Evolutionary conservation across 129 eudicot genomes (phyloP).

Genomic region (Tanacetum coccineum): DNA sequence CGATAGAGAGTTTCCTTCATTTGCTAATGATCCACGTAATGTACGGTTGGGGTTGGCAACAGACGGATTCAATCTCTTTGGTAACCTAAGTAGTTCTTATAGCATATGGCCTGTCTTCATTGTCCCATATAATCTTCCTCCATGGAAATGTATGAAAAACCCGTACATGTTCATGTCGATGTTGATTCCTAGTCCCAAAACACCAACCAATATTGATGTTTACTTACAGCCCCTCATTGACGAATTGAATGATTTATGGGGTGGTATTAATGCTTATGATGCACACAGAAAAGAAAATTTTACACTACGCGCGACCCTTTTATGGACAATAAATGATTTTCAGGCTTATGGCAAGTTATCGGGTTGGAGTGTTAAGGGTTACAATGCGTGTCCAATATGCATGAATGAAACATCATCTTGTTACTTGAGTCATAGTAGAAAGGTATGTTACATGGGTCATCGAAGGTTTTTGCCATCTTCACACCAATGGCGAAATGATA

Average conservation of each 20-base stretch:
- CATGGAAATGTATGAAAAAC: background rate
- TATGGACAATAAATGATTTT: conserved; percentile 10
- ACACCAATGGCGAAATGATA: background rate
- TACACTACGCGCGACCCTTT: background rate
- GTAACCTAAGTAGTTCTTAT: background rate
- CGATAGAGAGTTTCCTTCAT: conserved; percentile 1
- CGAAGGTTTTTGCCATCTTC: background rate
- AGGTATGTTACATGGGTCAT: background rate
- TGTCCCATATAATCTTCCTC: background rate
- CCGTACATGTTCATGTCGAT: background rate
- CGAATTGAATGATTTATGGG: background rate
- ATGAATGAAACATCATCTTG: no score
- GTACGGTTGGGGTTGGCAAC: conserved; percentile 3
- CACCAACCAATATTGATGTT: background rate
- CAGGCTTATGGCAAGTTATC: background rate
- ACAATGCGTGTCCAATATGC: no score
- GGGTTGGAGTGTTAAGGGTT: background rate
- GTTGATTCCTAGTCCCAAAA: background rate
- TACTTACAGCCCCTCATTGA: background rate
- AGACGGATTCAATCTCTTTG: background rate
- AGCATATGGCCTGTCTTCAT: background rate
- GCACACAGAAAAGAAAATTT: background rate
- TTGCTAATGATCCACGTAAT: conserved; percentile 2
- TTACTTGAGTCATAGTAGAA: background rate
- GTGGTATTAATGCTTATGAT: background rate